Evolutionary conservation across 179 eudicot genomes (phyloP), one percentile per base, ranked within the genome.

Genomic region (Monotropa hypopitys): DNA sequence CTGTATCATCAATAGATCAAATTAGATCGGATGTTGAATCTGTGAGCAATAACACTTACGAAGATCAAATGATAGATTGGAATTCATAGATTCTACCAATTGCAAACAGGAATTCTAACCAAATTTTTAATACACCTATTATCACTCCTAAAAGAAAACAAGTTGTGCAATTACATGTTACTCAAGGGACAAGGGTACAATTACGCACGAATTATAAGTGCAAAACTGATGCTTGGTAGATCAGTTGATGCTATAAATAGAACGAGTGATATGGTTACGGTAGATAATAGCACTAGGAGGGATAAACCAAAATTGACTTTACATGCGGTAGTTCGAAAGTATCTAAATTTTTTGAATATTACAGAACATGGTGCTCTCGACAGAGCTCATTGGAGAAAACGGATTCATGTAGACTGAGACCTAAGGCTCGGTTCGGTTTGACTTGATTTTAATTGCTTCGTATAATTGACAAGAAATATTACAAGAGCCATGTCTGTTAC

Each of bases 1-100:
- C 98, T 94, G 91, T 28, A 33, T 66, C 70, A 77, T 76, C 30
- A 66, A 43, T 3, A 71, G 12, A 76, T 15, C 7, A 21, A 50
- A 45, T 47, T 69, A 76, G 35, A 71, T 12, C n/a, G 21, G 42
- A 78, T 32, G 43, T 76, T 72, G 10, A 33, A 76, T 63, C 43
- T 30, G 46, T 46, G 51, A 72, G 61, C 75, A 72, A 30, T 51
- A 30, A 49, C 40, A 6, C 47, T n/a, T 32, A 8, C 61, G 7
- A 5, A 72, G 45, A 47, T 30, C 26, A 30, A 30, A 30, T 0
- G 12, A 49, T 0, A 8, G 30, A 12, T 50, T 2, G 13, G 32
- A 72, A 1, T 50, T 16, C 23, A 49, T 7, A 46, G 7, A 45
- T 13, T 11, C 21, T 6, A 69, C 9, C 26, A 33, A 63, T 63